Conservation (phyloP, 352 stramenopile species). For the Phytopythium litorale region DNA sequence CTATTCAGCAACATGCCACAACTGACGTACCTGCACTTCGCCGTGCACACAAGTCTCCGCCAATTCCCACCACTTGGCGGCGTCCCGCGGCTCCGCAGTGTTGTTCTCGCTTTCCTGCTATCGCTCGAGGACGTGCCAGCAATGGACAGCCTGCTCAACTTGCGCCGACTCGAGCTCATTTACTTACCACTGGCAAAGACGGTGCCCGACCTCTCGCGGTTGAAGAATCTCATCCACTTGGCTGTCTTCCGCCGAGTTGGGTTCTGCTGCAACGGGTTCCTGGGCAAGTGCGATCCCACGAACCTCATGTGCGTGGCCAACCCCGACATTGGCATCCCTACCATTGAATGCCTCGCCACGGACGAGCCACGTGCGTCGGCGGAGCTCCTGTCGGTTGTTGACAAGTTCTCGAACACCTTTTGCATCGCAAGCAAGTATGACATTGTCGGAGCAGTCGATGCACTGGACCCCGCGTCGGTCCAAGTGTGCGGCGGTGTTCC, state of each 20-base stretch:
- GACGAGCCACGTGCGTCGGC: slow-evolving; percentile 4
- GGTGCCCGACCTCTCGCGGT: slow-evolving; percentile 16
- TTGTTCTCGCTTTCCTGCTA: slow-evolving; percentile 23
- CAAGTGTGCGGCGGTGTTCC: slow-evolving; percentile 18
- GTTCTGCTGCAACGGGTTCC: slow-evolving; percentile 33
- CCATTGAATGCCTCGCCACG: slow-evolving; percentile 11
- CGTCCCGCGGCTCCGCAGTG: slow-evolving; percentile 19
- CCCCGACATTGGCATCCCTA: slow-evolving; percentile 5
- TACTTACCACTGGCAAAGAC: slow-evolving; percentile 11
- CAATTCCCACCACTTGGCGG: slow-evolving; percentile 25
- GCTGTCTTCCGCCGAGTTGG: slow-evolving; percentile 13
- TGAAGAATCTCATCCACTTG: slow-evolving; percentile 17
- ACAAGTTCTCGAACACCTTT: slow-evolving; percentile 8
- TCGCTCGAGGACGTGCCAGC: slow-evolving; percentile 17
- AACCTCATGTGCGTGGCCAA: slow-evolving; percentile 13
- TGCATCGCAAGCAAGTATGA: slow-evolving; percentile 13
- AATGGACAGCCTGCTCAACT: slow-evolving; percentile 11
- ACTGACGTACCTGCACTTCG: slow-evolving; percentile 31
- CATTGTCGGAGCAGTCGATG: slow-evolving; percentile 4
- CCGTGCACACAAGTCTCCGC: slow-evolving; percentile 12
- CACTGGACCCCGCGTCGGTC: slow-evolving; percentile 9
- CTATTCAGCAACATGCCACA: slow-evolving; percentile 30
- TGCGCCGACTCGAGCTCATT: slow-evolving; percentile 22
- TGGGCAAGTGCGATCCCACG: slow-evolving; percentile 21
- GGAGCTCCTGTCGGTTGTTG: slow-evolving; percentile 5